Evolutionary conservation across 306 rosid genomes (phyloP).

Genomic region (Prunus campanulata): DNA sequence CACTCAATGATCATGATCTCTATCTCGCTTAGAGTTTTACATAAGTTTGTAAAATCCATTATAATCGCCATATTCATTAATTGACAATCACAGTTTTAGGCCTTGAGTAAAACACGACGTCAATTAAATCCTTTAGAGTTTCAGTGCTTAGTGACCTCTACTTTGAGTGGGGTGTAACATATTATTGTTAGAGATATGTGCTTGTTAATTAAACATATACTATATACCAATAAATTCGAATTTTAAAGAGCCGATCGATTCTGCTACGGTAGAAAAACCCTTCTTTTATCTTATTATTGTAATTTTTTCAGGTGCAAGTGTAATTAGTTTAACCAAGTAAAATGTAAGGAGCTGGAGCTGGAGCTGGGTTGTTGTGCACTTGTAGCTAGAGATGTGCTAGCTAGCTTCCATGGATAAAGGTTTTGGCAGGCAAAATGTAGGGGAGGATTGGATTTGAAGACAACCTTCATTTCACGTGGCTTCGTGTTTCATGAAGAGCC

Average conservation of each 20-base stretch:
- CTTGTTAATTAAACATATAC: not conserved
- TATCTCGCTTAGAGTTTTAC: constrained; percentile 25
- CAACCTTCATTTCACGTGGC: not conserved
- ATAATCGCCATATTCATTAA: constrained; percentile 22
- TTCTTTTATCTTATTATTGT: not conserved
- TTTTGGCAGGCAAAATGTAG: no score
- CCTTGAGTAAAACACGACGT: constrained; percentile 8
- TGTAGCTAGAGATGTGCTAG: not conserved
- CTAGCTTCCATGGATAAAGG: no score
- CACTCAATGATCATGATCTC: constrained; percentile 16
- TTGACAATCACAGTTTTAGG: constrained; percentile 20
- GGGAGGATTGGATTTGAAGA: no score
- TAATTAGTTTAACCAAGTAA: not conserved
- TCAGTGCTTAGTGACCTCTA: constrained; percentile 7
- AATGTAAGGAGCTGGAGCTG: no score
- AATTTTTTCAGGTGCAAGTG: no score
- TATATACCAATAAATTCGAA: not conserved
- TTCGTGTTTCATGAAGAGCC: not conserved
- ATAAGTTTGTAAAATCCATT: constrained; percentile 13
- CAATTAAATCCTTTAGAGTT: constrained; percentile 22
- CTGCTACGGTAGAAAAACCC: not conserved
- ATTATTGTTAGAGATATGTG: not conserved
- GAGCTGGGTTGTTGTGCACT: not conserved
- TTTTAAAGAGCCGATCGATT: not conserved
- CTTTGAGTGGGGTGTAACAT: constrained; percentile 12